These are phyloP conservation scores for Colletotrichum godetiae DNA, from an alignment of 2,329 filamentous ascomycete genomes.

Conservation along the genomic window DNA sequence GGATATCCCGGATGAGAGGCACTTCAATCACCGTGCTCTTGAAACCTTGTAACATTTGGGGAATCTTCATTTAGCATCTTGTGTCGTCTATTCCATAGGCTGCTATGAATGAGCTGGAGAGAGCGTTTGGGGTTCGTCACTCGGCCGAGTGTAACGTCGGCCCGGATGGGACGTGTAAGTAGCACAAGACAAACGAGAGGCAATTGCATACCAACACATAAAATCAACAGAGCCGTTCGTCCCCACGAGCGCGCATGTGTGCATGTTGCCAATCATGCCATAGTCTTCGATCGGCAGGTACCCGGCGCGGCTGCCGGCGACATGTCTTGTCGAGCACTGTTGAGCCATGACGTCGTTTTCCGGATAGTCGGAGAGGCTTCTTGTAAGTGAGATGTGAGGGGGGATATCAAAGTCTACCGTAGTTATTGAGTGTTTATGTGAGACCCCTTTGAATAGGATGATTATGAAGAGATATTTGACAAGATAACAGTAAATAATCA, in stretches of 20 bases:
- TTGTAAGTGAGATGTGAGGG: neutral
- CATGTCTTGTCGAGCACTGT: constrained; percentile 44
- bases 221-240: constrained; percentile 81
- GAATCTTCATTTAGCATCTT: neutral
- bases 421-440: neutral
- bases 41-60: fast-evolving
- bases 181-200: neutral
- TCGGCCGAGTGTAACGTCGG: neutral
- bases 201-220: constrained; percentile 74
- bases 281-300: constrained; percentile 79
- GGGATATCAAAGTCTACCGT: neutral
- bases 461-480: neutral
- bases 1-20: neutral
- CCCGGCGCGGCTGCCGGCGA: constrained; percentile 50
- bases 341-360: constrained; percentile 44
- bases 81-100: neutral
- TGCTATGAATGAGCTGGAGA: neutral
- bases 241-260: constrained; percentile 79
- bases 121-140: neutral
- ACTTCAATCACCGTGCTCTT: too few species aligned
- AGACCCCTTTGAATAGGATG: neutral
- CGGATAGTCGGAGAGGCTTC: neutral
- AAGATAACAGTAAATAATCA: neutral
- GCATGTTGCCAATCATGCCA: constrained; percentile 85
- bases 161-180: neutral